Percentiles rank a stretch among this genome's conserved stretches.
Evolutionary conservation across 306 rosid species (phyloP).

Genomic region (Phaseolus lunatus): DNA sequence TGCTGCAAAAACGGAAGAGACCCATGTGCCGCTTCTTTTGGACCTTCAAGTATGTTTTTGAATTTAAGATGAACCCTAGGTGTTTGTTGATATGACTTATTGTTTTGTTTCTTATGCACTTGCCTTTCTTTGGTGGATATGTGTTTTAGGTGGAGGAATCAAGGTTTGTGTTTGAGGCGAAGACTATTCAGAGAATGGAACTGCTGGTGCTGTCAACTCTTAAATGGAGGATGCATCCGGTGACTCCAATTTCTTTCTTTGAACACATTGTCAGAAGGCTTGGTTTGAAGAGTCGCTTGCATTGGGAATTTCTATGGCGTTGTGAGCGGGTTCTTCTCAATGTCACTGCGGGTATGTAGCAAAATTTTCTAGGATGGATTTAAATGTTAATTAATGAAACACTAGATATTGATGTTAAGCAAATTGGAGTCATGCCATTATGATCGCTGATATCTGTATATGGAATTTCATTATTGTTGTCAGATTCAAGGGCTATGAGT

Average conservation of each 20-base stretch:
- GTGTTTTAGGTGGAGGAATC: constrained; percentile 72
- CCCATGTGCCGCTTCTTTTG: constrained; percentile 76
- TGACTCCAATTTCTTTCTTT: constrained; percentile 89
- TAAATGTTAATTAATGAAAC: constrained; percentile 19
- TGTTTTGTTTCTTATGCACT: constrained; percentile 18
- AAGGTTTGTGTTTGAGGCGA: constrained; percentile 78
- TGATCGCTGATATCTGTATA: constrained; percentile 21
- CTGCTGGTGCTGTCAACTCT: constrained; percentile 87
- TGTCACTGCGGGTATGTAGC: constrained; percentile 64
- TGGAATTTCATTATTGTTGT: constrained; percentile 23
- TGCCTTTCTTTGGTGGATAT: background rate
- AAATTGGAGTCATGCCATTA: constrained; percentile 1
- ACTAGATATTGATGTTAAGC: background rate
- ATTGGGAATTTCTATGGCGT: constrained; percentile 79
- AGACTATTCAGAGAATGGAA: constrained; percentile 94
- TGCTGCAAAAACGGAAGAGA: constrained; percentile 94
- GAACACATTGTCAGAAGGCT: constrained; percentile 83
- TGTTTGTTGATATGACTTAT: constrained; percentile 60
- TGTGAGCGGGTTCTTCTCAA: constrained; percentile 79
- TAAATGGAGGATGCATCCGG: constrained; percentile 91
- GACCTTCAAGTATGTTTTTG: constrained; percentile 80
- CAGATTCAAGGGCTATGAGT: constrained; percentile 73
- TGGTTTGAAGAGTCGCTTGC: constrained; percentile 71
- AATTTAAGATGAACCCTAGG: constrained; percentile 37
- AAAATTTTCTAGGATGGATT: background rate